These are phyloP conservation scores for Lolium multiflorum DNA, from an alignment of 176 grass and related monocot species.

Conservation along the genomic window DNA sequence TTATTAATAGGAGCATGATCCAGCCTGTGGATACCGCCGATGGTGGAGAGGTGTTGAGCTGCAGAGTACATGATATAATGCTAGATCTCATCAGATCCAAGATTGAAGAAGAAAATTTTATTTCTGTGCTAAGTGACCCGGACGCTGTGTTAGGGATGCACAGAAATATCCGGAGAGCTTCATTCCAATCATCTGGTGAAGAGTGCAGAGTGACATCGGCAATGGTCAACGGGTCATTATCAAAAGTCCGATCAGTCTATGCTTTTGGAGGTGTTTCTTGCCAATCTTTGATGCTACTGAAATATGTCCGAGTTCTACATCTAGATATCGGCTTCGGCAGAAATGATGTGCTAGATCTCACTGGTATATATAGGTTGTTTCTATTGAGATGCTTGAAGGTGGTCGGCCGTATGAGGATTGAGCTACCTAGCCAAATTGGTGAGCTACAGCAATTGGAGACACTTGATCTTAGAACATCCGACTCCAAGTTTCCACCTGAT, in stretches of 20 bases:
- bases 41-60: slow-evolving; percentile 27
- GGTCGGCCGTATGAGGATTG: no score
- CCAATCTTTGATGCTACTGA: no score
- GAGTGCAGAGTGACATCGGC: neutral
- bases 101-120: slow-evolving; percentile 54
- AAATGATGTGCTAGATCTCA: no score
- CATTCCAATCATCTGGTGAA: neutral
- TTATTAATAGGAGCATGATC: slow-evolving; percentile 54
- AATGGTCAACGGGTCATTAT: neutral
- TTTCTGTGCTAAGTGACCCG: neutral
- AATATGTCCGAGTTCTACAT: no score
- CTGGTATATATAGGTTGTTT: no score
- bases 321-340: no score
- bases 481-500: no score
- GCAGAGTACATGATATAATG: slow-evolving; percentile 54
- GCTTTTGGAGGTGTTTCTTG: neutral
- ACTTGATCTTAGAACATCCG: no score
- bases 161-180: neutral
- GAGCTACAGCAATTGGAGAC: no score
- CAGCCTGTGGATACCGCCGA: neutral
- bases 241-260: neutral
- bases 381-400: no score
- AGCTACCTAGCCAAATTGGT: no score
- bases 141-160: neutral
- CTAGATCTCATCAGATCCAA: slow-evolving; percentile 43